A percentile compares a stretch with the other conserved stretches of the same genome.
These are phyloP conservation scores for Plasmodium billcollinsi DNA, from an alignment of 169 alveolate species.

Conservation along the genomic window DNA sequence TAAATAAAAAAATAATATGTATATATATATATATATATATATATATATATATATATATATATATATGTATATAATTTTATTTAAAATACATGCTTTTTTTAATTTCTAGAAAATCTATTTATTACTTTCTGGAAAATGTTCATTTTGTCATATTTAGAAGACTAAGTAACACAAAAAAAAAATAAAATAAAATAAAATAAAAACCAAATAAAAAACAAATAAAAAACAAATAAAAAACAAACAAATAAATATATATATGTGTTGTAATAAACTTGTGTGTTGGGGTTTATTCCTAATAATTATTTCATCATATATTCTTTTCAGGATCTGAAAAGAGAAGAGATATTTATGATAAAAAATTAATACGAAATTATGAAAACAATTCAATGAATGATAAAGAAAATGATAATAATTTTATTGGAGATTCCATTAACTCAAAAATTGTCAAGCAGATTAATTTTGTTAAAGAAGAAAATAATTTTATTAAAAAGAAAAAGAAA, in stretches of 20 bases:
- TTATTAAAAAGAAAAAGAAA: constrained; percentile 56
- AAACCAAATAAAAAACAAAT: too few relatives aligned
- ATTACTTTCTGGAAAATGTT: constrained; percentile 50
- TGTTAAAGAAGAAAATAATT: constrained; percentile 63
- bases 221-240: too few relatives aligned
- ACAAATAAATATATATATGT: not conserved
- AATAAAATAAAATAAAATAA: too few relatives aligned
- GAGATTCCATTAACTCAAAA: constrained; percentile 26
- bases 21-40: not conserved
- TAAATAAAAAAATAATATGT: not conserved
- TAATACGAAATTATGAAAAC: constrained; percentile 8
- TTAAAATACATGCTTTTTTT: not conserved
- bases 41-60: not conserved
- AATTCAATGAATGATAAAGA: constrained; percentile 12
- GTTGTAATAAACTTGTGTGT: not conserved
- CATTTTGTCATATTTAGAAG: constrained; percentile 27
- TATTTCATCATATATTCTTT: not conserved
- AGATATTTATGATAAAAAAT: constrained; percentile 7
- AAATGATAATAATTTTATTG: constrained; percentile 50
- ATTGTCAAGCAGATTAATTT: constrained; percentile 54
- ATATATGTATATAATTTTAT: not conserved
- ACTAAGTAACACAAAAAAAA: constrained; percentile 2
- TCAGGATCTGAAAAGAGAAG: constrained; percentile 22
- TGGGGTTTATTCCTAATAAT: too few relatives aligned
- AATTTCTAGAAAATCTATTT: constrained; percentile 52